Base-by-base conservation (phyloP, 2,329 filamentous ascomycete species). In the Aspergillus neotritici region DNA sequence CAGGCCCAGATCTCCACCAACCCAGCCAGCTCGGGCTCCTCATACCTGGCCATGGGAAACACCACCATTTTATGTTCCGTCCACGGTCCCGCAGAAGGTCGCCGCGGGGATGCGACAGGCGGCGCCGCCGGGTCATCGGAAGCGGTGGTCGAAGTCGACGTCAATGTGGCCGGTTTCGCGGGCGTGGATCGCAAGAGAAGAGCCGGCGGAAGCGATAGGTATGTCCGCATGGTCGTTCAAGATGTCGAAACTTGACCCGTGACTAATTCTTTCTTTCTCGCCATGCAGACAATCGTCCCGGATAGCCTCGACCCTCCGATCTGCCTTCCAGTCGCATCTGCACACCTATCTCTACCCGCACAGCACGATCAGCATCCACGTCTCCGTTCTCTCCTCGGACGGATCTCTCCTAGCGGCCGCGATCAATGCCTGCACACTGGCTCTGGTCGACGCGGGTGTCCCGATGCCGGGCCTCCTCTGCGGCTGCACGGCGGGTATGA, bases 11-110 rank as follows among this genome's bases (percentile, higher is more conserved):
- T 98, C 62, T 86, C 85, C 49, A 96, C 89, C 1, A 93, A 96
- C 68, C 84, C 90, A 48, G 85, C 90, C 38, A 89, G 90, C 43
- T 93, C 97, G 57, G 93, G 93, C 30, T 94, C 87, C 34, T 87
- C 85, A 49, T 95, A 95, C 68, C 81, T 97, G 46, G 88, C 95
- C 64, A 94, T 94, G 84, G 93, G 93, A 57, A 94, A 97, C 70
- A 98, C 93, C 15, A 93, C 95, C 64, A 84, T 98, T 55, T 87
- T 97, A 69, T 96, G 91, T 69, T 88, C 90, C 16, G 83, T 98
- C 37, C 82, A 83, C 2, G 93, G 93, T 0, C 93, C 93, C 0
- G 81, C 79, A 31, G 93, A 98, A 68, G 76, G 77, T 38, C 68
- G 77, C 54, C 66, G 72, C 46, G 62, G 68, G 25, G 67, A 76